Percentiles rank a stretch among this genome's conserved stretches.
Evolutionary conservation across 192 early-diverging fungal genomes (phyloP).

Genomic region (Rhizophagus clarus): DNA sequence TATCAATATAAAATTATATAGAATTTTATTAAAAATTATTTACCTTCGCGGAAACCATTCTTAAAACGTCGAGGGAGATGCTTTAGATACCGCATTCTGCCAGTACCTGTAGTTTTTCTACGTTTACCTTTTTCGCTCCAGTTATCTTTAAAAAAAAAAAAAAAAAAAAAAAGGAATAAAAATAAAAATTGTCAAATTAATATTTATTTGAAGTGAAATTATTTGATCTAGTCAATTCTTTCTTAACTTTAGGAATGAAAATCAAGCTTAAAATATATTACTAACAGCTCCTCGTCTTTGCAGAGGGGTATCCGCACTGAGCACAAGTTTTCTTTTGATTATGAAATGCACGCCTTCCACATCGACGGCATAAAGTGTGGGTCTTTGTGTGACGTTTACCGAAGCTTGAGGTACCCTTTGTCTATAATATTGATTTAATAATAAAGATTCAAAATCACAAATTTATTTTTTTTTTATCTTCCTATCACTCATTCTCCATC

Average conservation of each 20-base stretch:
- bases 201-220: background rate
- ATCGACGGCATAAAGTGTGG: slow-evolving; percentile 97
- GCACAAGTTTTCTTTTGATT: slow-evolving; percentile 99
- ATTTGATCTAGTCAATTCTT: too few species aligned
- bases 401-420: slow-evolving; percentile 67
- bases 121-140: slow-evolving; percentile 96
- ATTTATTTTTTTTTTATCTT: background rate
- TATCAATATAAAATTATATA: background rate
- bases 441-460: background rate
- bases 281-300: slow-evolving; percentile 95
- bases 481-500: too few species aligned
- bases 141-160: slow-evolving; percentile 63
- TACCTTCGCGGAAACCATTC: slow-evolving; percentile 96
- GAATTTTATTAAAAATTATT: background rate
- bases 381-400: slow-evolving; percentile 99
- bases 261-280: slow-evolving; percentile 12
- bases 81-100: slow-evolving; percentile 97
- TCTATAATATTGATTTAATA: slow-evolving; percentile 1
- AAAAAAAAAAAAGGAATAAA: slow-evolving; percentile 23
- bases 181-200: background rate
- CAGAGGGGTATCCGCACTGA: slow-evolving; percentile 97
- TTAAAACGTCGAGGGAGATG: slow-evolving; percentile 90
- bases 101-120: slow-evolving; percentile 99
- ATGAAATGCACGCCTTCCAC: slow-evolving; percentile 97
- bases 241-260: background rate